Evolutionary conservation across 2,329 filamentous ascomycete species (phyloP).

Genomic region (Epichloe sylvatica): DNA sequence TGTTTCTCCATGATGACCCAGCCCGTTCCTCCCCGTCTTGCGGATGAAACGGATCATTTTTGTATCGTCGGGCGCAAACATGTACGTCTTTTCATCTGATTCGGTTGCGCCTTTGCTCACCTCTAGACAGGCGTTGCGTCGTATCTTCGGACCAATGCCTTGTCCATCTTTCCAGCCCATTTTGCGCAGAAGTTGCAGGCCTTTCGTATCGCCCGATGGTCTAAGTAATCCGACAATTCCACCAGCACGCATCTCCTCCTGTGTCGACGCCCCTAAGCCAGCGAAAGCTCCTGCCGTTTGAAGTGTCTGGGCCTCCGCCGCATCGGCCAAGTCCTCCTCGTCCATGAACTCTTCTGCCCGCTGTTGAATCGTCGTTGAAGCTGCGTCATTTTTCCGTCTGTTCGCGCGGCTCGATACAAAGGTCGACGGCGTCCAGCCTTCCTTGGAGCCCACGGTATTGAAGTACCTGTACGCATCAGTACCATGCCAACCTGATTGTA

Average conservation of each 20-base stretch:
- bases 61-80: slow-evolving; percentile 77
- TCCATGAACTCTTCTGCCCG: slow-evolving; percentile 91
- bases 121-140: slow-evolving; percentile 55
- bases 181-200: slow-evolving; percentile 65
- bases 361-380: slow-evolving; percentile 39
- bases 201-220: slow-evolving; percentile 68
- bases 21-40: slow-evolving; percentile 56
- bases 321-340: slow-evolving; percentile 83
- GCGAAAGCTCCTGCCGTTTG: slow-evolving; percentile 62
- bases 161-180: slow-evolving; percentile 97
- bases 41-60: slow-evolving; percentile 50
- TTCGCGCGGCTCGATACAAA: slow-evolving; percentile 83
- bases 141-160: slow-evolving; percentile 77
- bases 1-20: slow-evolving; percentile 51
- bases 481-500: neutral
- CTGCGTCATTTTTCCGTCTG: slow-evolving; percentile 49
- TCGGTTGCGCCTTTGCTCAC: slow-evolving; percentile 24
- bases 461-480: slow-evolving; percentile 54
- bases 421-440: slow-evolving; percentile 86
- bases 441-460: slow-evolving; percentile 95
- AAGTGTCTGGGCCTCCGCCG: slow-evolving; percentile 61
- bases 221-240: slow-evolving; percentile 59
- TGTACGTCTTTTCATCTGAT: slow-evolving; percentile 38
- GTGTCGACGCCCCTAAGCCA: slow-evolving; percentile 54
- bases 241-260: slow-evolving; percentile 36